Percentiles rank a stretch among this genome's conserved stretches.
Evolutionary conservation across 176 grass and related monocot species (phyloP).

Genomic region (Cenchrus purpureus): DNA sequence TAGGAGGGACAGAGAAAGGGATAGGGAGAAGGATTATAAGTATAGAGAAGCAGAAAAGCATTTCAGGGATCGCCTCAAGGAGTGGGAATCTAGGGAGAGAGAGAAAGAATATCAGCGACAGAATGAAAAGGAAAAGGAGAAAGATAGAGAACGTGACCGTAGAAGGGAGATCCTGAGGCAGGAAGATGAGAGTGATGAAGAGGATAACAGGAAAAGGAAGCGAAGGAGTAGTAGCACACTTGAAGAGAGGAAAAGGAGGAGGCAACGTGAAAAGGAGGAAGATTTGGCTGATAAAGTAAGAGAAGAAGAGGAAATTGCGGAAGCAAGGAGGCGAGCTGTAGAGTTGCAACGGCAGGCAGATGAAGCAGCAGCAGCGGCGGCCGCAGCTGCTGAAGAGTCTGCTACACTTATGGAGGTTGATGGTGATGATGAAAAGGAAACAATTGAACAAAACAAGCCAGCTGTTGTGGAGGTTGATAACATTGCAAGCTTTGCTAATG

Average conservation of each 20-base stretch:
- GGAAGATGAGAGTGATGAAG: conserved; percentile 94
- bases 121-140: conserved; percentile 79
- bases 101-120: conserved; percentile 89
- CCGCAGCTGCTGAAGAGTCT: conserved; percentile 39
- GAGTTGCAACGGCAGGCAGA: conserved; percentile 62
- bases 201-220: conserved; percentile 87
- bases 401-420: conserved; percentile 67
- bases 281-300: conserved; percentile 78
- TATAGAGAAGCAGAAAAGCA: conserved; percentile 75
- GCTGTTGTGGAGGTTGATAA: conserved; percentile 45
- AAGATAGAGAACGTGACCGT: conserved; percentile 79
- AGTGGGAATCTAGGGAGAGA: conserved; percentile 95
- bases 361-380: conserved; percentile 48
- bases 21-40: conserved; percentile 86
- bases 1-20: conserved; percentile 88
- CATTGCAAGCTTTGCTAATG: conserved; percentile 43
- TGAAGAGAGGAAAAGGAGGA: conserved; percentile 80
- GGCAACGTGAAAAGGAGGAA: conserved; percentile 87
- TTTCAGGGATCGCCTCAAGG: conserved; percentile 77
- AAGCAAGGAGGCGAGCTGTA: conserved; percentile 71
- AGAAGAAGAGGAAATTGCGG: conserved; percentile 83
- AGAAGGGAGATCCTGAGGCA: conserved; percentile 82
- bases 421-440: conserved; percentile 60
- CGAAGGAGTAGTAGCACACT: conserved; percentile 59
- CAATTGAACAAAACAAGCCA: conserved; percentile 50